Percentiles rank a stretch among this genome's conserved stretches.
Evolutionary conservation across 352 stramenopile genomes (phyloP).

Genomic region (Discostella stelligera): DNA sequence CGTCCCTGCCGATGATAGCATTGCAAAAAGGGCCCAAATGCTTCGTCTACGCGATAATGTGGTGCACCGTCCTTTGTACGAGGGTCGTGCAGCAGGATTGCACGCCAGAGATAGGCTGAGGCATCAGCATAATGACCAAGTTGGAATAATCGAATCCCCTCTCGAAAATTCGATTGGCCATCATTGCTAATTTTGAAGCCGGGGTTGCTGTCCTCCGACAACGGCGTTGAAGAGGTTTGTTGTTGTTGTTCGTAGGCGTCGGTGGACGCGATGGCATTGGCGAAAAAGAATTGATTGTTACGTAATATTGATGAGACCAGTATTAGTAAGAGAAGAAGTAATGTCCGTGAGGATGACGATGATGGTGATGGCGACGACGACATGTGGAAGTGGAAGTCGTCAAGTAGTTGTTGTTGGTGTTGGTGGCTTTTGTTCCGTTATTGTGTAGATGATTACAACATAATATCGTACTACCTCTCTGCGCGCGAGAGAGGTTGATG

Average conservation of each 20-base stretch:
- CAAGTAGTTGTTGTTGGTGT: too few relatives aligned
- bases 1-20: conserved; percentile 59
- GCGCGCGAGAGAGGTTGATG: too few relatives aligned
- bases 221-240: not conserved
- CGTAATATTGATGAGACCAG: too few relatives aligned
- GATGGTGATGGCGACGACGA: too few relatives aligned
- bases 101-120: conserved; percentile 56
- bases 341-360: too few relatives aligned
- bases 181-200: conserved; percentile 18
- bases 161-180: conserved; percentile 46
- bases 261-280: too few relatives aligned
- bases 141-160: conserved; percentile 54
- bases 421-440: too few relatives aligned
- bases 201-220: not conserved
- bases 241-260: not conserved
- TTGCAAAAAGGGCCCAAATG: conserved; percentile 64
- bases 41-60: conserved; percentile 62
- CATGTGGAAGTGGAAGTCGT: too few relatives aligned
- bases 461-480: too few relatives aligned
- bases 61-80: not conserved
- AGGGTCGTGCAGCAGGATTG: conserved; percentile 50
- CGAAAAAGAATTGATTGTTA: too few relatives aligned
- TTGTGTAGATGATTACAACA: too few relatives aligned
- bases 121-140: conserved; percentile 52
- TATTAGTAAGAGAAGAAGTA: too few relatives aligned